Base-by-base conservation (phyloP, 768 basidiomycete species). In the Boletus rufocinnamomeus region DNA sequence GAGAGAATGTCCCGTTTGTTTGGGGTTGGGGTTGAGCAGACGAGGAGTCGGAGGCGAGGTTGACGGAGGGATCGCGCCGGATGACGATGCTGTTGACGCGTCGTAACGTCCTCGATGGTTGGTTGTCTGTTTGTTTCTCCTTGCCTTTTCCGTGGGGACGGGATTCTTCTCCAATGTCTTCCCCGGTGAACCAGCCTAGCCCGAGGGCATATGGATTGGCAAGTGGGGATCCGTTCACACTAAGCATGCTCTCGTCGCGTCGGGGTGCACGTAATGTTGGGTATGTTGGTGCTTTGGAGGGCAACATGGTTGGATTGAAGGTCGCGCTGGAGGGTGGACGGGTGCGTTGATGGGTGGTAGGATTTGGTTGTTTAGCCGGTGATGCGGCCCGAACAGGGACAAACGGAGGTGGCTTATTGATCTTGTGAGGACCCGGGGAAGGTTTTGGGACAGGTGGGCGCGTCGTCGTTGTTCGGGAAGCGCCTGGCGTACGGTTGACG, bases 181-280 rank as follows among this genome's bases (percentile, higher is more conserved):
- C 74, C 1, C 63, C 59, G 60, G 78, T 77, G 63, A 86, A 80
- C 85, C 85, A 84, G 40, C 80, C 76, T 46, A 85, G 68, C 21
- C 85, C 87, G 63, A 87, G 83, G 58, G 85, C 79, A 66, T 87
- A 88, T 1, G 91, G 90, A 68, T 92, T 92, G 19, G 86, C 84
- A 19, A 93, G 79, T 0, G 92, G 92, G 0, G 89, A 91, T 5
- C 92, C 92, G 59, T 94, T 93, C 21, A 88, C 72, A 65, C 90
- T 90, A 50, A 93, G 78, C 83, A 93, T 84, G 66, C 79, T 84
- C 72, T 94, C 92, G 66, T 91, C 84, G 62, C 79, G 83, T 43
- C 88, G 82, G 13, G 89, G 87, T 68, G 86, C 77, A 27, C 91
- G 85, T 48, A 87, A 76, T 5, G 79, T 69, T 19, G 80, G 74